phyloP scores from a whole-genome alignment of 169 alveolate genomes.

The Cystoisospora suis region DNA sequence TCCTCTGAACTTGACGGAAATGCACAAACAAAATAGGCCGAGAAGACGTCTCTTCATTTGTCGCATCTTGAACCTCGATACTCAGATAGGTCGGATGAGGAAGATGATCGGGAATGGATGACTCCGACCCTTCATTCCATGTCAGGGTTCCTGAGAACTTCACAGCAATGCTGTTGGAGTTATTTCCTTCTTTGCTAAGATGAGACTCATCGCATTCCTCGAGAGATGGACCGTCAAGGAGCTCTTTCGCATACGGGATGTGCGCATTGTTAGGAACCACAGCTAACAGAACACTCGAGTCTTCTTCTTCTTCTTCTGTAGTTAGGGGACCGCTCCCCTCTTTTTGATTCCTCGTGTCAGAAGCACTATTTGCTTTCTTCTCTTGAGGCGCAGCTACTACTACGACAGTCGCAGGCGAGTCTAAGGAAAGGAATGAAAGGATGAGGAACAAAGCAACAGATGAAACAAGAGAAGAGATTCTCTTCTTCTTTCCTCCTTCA shows the following conservation, averaged over 20 bases:
- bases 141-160: background rate
- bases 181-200: background rate
- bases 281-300: no score
- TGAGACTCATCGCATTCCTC: background rate
- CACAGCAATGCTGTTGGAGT: background rate
- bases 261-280: no score
- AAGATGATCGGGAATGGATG: background rate
- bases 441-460: no score
- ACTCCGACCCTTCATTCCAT: background rate
- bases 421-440: no score
- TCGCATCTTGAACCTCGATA: conserved; percentile 29
- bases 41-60: background rate
- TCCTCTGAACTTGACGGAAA: background rate
- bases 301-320: no score
- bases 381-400: no score
- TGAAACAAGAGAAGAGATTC: no score
- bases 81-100: background rate
- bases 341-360: no score
- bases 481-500: no score
- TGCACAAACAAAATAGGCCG: conserved; percentile 4
- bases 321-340: no score
- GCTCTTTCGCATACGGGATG: background rate
- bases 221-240: background rate
- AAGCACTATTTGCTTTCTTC: no score
- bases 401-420: no score